These are phyloP conservation scores for Candida dendrica DNA, from an alignment of 805 yeast genomes.

Conservation along the genomic window DNA sequence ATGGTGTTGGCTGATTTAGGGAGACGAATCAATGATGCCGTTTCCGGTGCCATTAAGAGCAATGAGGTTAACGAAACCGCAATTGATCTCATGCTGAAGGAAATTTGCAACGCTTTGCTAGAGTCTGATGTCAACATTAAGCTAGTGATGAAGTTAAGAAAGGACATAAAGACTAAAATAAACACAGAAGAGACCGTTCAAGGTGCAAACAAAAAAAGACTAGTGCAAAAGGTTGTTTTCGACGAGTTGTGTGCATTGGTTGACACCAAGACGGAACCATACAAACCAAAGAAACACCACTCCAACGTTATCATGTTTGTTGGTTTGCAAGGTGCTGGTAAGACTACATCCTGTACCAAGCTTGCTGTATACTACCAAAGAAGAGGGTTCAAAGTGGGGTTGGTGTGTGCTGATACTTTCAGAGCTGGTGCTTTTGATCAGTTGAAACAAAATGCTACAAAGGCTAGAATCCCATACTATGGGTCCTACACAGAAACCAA, in stretches of 20 bases:
- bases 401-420: slow-evolving; percentile 98
- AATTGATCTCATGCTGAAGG: slow-evolving; percentile 71
- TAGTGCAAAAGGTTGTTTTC: slow-evolving; percentile 85
- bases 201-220: slow-evolving; percentile 62
- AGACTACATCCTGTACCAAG: slow-evolving; percentile 95
- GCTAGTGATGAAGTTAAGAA: slow-evolving; percentile 71
- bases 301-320: slow-evolving; percentile 90
- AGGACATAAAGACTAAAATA: slow-evolving; percentile 55
- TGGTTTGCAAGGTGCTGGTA: slow-evolving; percentile 98
- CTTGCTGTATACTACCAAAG: slow-evolving; percentile 90
- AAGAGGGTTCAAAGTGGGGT: slow-evolving; percentile 89
- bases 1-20: slow-evolving; percentile 84
- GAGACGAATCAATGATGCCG: slow-evolving; percentile 67
- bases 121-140: slow-evolving; percentile 93
- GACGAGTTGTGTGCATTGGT: slow-evolving; percentile 87
- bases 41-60: slow-evolving; percentile 53
- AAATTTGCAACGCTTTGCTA: slow-evolving; percentile 80
- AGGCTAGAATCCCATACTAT: slow-evolving; percentile 88
- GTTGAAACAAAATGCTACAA: slow-evolving; percentile 93
- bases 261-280: slow-evolving; percentile 56
- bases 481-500: slow-evolving; percentile 95
- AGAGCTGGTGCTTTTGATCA: slow-evolving; percentile 99
- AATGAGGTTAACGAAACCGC: slow-evolving; percentile 51
- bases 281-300: slow-evolving; percentile 80
- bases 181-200: slow-evolving; percentile 45